These are phyloP conservation scores for Alnus glutinosa DNA, from an alignment of 306 rosid genomes.

Conservation along the genomic window DNA sequence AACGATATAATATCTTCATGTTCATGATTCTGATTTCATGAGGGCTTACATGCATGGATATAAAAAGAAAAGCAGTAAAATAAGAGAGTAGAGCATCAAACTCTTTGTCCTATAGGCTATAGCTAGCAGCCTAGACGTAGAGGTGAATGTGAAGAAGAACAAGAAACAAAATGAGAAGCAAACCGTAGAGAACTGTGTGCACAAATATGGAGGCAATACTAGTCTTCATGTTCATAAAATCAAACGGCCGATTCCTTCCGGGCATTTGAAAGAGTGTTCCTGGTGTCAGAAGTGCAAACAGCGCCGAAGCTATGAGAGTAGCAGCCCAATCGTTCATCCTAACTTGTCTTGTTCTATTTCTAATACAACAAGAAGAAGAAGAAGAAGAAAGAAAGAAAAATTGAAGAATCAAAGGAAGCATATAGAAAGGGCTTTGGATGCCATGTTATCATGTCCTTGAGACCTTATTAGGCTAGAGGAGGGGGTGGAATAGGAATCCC, in stretches of 20 bases:
- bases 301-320: conserved; percentile 74
- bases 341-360: too few species aligned
- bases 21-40: neutral
- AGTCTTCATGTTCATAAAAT: conserved; percentile 86
- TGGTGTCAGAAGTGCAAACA: conserved; percentile 76
- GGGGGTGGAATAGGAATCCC: conserved; percentile 49
- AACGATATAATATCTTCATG: neutral
- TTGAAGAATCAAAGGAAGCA: neutral
- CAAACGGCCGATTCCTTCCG: conserved; percentile 61
- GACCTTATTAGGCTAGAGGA: neutral
- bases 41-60: neutral
- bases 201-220: conserved; percentile 77
- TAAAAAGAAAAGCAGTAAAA: neutral
- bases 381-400: conserved; percentile 6
- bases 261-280: conserved; percentile 91
- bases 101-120: neutral
- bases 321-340: conserved; percentile 79
- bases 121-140: conserved; percentile 38
- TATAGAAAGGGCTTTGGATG: neutral
- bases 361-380: conserved; percentile 14
- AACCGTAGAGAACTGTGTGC: conserved; percentile 75
- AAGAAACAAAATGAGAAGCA: conserved; percentile 69
- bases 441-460: conserved; percentile 5
- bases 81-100: neutral
- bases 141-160: conserved; percentile 71